phyloP scores from a whole-genome alignment of 1,139 yeast species.

The Pichia sp. region DNA sequence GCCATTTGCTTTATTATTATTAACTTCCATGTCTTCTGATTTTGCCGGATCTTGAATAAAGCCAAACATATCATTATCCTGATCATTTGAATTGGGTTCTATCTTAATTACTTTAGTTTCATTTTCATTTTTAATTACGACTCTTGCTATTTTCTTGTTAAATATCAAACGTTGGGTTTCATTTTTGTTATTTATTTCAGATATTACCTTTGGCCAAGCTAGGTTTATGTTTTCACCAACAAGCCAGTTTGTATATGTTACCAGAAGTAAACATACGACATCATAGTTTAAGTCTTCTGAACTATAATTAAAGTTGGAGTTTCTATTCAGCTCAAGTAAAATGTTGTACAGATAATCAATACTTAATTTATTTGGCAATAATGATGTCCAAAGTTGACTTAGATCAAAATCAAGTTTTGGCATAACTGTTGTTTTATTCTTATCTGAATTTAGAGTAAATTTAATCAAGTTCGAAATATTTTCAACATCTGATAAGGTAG shows the following conservation, averaged over 20 bases:
- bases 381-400: conserved; percentile 6
- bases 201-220: conserved; percentile 9
- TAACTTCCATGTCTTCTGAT: conserved; percentile 12
- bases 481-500: background rate
- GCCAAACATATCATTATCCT: conserved; percentile 26
- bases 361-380: conserved; percentile 1
- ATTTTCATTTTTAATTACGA: background rate
- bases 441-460: conserved; percentile 1
- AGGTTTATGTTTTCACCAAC: conserved; percentile 5
- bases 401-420: conserved; percentile 8
- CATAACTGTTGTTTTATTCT: background rate
- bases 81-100: background rate
- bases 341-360: conserved; percentile 10
- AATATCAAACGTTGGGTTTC: conserved; percentile 10
- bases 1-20: background rate
- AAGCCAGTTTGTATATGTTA: conserved; percentile 19
- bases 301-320: background rate
- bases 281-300: conserved; percentile 9
- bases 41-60: conserved; percentile 25
- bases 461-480: conserved; percentile 1
- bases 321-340: background rate
- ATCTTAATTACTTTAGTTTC: background rate
- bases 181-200: conserved; percentile 2
- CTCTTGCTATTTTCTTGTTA: background rate
- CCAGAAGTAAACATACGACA: conserved; percentile 12